Evolutionary conservation across 495 filamentous ascomycete species (phyloP).

Genomic region (Thermochaetoides thermophila): DNA sequence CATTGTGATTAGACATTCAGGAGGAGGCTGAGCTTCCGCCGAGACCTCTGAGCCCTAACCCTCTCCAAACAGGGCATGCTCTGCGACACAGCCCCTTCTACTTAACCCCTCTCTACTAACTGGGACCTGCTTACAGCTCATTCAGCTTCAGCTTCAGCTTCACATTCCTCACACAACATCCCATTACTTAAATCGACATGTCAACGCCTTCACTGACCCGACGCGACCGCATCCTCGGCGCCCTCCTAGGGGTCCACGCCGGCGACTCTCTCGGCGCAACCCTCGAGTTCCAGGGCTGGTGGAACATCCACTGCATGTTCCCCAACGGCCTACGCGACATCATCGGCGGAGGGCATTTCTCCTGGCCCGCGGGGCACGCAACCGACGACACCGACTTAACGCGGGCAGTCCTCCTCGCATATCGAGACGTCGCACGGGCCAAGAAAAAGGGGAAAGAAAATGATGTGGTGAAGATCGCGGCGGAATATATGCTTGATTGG

Average conservation of each 20-base stretch:
- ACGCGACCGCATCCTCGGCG: constrained; percentile 13
- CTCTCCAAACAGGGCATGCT: no score
- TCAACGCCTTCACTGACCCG: constrained; percentile 4
- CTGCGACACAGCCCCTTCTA: no score
- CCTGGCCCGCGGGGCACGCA: constrained; percentile 14
- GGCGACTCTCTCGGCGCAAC: constrained; percentile 21
- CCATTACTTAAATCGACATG: no score
- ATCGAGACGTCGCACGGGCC: constrained; percentile 5
- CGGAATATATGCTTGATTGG: constrained; percentile 15
- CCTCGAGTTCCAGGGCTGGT: constrained; percentile 16
- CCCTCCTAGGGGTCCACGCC: constrained; percentile 20
- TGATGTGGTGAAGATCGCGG: constrained; percentile 5
- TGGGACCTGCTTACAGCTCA: no score
- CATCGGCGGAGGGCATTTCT: constrained; percentile 16
- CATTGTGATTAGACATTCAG: no score
- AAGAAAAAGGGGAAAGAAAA: not conserved
- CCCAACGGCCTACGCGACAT: constrained; percentile 14
- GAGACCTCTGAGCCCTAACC: no score
- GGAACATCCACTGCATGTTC: constrained; percentile 4
- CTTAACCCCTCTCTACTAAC: no score
- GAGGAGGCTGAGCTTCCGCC: no score
- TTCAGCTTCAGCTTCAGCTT: no score
- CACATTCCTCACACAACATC: no score
- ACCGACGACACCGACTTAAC: constrained; percentile 11
- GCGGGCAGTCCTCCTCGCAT: constrained; percentile 13